Conservation (phyloP, 2,329 filamentous ascomycete species). For the Metarhizium album region DNA sequence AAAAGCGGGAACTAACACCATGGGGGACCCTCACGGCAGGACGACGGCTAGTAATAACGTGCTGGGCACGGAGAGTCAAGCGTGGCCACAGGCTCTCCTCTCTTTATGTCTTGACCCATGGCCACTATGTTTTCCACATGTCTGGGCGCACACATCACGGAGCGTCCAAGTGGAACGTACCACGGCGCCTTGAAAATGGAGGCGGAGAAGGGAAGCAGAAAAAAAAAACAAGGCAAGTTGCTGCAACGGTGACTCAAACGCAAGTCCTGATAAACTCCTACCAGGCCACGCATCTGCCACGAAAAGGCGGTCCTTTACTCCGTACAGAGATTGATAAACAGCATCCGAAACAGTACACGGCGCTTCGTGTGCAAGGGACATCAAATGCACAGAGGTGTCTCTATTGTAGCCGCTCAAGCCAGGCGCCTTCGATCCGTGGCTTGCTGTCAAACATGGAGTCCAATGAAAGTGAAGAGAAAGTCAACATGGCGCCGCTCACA, state of each 20-base stretch:
- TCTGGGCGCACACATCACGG: neutral
- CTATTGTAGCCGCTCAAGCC: neutral
- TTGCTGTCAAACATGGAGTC: neutral
- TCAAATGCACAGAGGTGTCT: too few species aligned
- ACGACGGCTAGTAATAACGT: neutral
- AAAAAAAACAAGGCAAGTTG: too few species aligned
- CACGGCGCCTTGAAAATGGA: too few species aligned
- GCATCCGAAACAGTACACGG: too few species aligned
- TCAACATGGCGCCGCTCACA: neutral
- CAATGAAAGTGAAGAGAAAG: neutral
- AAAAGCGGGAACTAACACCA: neutral
- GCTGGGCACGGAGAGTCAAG: neutral
- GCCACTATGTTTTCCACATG: neutral
- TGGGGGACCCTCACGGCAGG: neutral
- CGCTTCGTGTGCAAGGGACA: too few species aligned
- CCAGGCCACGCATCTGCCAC: too few species aligned
- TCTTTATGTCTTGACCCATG: neutral
- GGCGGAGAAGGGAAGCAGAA: too few species aligned
- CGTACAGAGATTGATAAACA: too few species aligned
- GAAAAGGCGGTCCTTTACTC: too few species aligned
- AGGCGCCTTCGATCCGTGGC: neutral
- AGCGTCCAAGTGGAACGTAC: neutral
- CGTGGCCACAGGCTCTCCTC: neutral
- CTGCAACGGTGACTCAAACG: too few species aligned
- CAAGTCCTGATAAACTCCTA: too few species aligned